A percentile compares a stretch with the other conserved stretches of the same genome.
phyloP scores from a whole-genome alignment of 345 rosid species.

The Limnanthes douglasii region DNA sequence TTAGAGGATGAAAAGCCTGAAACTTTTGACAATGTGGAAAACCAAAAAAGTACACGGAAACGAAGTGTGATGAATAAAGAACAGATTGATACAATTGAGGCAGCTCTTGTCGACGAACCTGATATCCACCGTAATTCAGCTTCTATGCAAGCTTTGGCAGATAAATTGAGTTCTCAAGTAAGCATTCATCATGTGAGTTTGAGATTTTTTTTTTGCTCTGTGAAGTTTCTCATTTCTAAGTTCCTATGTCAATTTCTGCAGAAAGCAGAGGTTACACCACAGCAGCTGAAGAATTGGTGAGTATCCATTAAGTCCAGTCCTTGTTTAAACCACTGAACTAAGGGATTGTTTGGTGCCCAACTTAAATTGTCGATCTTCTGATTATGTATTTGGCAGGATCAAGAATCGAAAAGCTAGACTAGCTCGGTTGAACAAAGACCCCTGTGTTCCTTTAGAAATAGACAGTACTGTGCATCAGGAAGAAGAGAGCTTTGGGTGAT shows the following conservation, averaged over 20 bases:
- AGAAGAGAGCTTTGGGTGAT: too few species aligned
- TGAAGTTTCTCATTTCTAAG: too few species aligned
- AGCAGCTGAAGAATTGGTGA: slow-evolving; percentile 95
- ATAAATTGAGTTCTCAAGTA: slow-evolving; percentile 51
- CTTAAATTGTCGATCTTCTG: slow-evolving; percentile 4
- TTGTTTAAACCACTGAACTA: background rate
- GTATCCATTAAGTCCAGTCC: slow-evolving; percentile 7
- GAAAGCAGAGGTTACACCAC: slow-evolving; percentile 84
- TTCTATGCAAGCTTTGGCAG: slow-evolving; percentile 62
- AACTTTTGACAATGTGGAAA: slow-evolving; percentile 28
- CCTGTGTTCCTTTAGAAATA: too few species aligned
- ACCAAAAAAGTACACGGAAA: slow-evolving; percentile 74
- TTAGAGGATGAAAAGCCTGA: slow-evolving; percentile 52
- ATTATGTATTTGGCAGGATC: slow-evolving; percentile 39
- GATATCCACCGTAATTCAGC: slow-evolving; percentile 80
- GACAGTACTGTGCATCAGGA: too few species aligned
- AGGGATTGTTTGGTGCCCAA: background rate
- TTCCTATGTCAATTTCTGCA: too few species aligned
- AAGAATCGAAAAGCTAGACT: slow-evolving; percentile 92
- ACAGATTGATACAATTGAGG: slow-evolving; percentile 66
- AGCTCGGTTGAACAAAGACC: slow-evolving; percentile 73
- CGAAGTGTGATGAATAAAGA: slow-evolving; percentile 88
- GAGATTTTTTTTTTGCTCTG: too few species aligned
- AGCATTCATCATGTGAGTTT: background rate
- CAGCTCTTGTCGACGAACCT: slow-evolving; percentile 81